phyloP scores from a whole-genome alignment of 129 eudicot species.

The carrot (Daucus carota) region DH1_v3.0 NC_030384.2:25634501-25635000 shows the following conservation, averaged over 20 bases:
- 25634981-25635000: constrained; percentile 47
- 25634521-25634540: constrained; percentile 30
- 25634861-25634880: constrained; percentile 19
- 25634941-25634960: constrained; percentile 34
- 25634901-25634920: constrained; percentile 21
- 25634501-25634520: constrained; percentile 9
- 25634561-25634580: constrained; percentile 21
- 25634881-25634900: constrained; percentile 23
- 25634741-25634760: constrained; percentile 26
- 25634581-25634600: constrained; percentile 28
- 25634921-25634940: constrained; percentile 47
- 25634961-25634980: constrained; percentile 61
- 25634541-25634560: constrained; percentile 25
- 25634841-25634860: constrained; percentile 28
- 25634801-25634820: constrained; percentile 33
- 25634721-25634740: constrained; percentile 41
- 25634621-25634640: constrained; percentile 17
- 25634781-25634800: constrained; percentile 34
- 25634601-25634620: constrained; percentile 40
- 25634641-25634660: constrained; percentile 30
- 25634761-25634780: constrained; percentile 33
- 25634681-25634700: constrained; percentile 22
- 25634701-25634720: constrained; percentile 22
- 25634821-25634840: constrained; percentile 48
- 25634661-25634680: constrained; percentile 18